Conservation (phyloP, 352 stramenopile species). For the Phytopythium montanum region DNA sequence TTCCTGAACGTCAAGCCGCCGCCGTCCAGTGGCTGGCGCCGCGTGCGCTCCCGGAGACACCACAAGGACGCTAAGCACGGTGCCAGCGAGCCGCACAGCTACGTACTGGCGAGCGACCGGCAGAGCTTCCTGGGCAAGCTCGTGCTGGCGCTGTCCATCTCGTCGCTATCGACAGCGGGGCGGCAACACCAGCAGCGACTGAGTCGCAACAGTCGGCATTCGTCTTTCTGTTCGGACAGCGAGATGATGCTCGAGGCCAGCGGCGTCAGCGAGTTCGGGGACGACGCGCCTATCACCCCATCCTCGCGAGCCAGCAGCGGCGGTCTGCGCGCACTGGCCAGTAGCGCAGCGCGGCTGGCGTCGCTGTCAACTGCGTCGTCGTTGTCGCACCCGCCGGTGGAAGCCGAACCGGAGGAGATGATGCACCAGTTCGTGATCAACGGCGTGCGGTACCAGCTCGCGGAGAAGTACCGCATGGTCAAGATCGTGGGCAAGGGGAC, state of each 20-base stretch:
- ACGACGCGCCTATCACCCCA: constrained; percentile 17
- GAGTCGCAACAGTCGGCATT: constrained; percentile 10
- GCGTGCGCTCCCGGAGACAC: constrained; percentile 5
- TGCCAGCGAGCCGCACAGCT: constrained; percentile 44
- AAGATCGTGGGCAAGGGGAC: constrained; percentile 87
- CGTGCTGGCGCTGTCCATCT: constrained; percentile 56
- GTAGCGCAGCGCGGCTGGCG: constrained; percentile 14
- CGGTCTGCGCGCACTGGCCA: constrained; percentile 47
- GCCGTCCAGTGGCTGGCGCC: constrained; percentile 2
- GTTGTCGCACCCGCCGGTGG: background rate
- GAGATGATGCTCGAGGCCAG: constrained; percentile 1
- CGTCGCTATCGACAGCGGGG: constrained; percentile 48
- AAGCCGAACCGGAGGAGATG: constrained; percentile 40
- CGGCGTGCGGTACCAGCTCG: constrained; percentile 79
- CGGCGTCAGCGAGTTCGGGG: background rate
- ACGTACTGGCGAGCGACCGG: constrained; percentile 78
- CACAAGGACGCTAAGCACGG: constrained; percentile 10
- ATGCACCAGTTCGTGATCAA: constrained; percentile 90
- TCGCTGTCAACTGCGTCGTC: constrained; percentile 8
- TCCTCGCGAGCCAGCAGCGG: constrained; percentile 11
- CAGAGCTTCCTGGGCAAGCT: constrained; percentile 86
- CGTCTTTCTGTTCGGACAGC: constrained; percentile 17
- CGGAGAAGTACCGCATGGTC: constrained; percentile 88
- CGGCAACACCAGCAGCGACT: constrained; percentile 9
- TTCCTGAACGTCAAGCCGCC: constrained; percentile 50